Conservation (phyloP, 305 asterid genomes). For the Solanum hybrid region DNA sequence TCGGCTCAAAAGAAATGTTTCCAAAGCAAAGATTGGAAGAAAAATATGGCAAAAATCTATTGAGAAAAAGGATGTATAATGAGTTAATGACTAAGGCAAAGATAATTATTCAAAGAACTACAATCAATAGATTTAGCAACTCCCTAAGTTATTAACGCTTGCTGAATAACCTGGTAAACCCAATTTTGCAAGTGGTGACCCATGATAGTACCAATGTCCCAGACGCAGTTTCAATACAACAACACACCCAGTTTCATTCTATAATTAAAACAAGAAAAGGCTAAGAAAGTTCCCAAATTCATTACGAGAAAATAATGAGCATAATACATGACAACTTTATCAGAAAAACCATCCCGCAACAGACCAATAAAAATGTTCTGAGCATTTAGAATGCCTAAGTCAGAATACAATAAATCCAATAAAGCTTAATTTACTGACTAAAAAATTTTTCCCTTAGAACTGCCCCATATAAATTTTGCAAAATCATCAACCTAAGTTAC, state of each 20-base stretch:
- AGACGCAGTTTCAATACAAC: conserved; percentile 16
- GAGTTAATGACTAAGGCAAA: background rate
- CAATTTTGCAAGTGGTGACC: conserved; percentile 92
- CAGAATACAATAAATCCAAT: background rate
- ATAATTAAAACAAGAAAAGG: conserved; percentile 14
- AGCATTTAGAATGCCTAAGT: background rate
- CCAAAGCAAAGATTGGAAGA: background rate
- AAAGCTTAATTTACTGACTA: background rate
- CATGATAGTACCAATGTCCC: conserved; percentile 91
- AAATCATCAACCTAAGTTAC: background rate
- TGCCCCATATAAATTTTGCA: background rate
- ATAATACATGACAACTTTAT: background rate
- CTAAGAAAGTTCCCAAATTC: background rate
- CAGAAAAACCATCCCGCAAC: background rate
- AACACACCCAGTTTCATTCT: conserved; percentile 58
- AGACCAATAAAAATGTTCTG: background rate
- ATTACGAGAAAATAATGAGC: background rate
- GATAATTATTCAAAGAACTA: background rate
- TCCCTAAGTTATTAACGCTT: conserved; percentile 46
- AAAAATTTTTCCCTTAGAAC: background rate
- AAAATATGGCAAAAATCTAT: background rate
- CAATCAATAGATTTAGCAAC: background rate
- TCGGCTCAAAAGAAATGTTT: background rate
- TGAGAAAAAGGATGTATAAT: background rate
- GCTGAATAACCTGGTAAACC: conserved; percentile 86